Conservation (phyloP, 805 yeast species). For the Candida sonorensis region DNA sequence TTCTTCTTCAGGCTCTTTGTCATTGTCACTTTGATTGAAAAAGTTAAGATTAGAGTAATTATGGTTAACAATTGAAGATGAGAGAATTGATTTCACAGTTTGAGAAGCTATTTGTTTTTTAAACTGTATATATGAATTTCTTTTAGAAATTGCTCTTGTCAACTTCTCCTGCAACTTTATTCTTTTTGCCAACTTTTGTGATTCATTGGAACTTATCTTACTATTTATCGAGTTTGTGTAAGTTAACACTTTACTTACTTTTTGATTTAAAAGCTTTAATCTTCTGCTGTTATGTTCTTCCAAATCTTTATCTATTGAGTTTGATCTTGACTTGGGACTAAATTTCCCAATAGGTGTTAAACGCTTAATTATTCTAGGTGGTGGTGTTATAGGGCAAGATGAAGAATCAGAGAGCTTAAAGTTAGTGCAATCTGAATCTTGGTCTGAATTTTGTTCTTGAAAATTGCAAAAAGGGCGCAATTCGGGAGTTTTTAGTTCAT, state of each 20-base stretch:
- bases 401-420: too few relatives aligned
- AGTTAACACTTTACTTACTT: constrained; percentile 3
- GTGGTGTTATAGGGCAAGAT: constrained; percentile 21
- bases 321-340: constrained; percentile 11
- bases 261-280: constrained; percentile 9
- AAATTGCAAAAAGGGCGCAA: too few relatives aligned
- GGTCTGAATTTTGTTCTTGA: too few relatives aligned
- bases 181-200: constrained; percentile 3
- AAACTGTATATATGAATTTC: constrained; percentile 10
- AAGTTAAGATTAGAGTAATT: too few relatives aligned
- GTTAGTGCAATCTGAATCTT: too few relatives aligned
- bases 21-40: neutral
- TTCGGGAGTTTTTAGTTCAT: too few relatives aligned
- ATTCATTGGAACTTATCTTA: constrained; percentile 5
- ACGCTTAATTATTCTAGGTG: constrained; percentile 13
- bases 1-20: too few relatives aligned
- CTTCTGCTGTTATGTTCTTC: constrained; percentile 12
- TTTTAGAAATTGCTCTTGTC: constrained; percentile 11
- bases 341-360: constrained; percentile 19
- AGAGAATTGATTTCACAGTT: constrained; percentile 11
- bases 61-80: too few relatives aligned
- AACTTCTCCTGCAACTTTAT: constrained; percentile 9
- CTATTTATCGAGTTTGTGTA: constrained; percentile 7
- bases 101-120: constrained; percentile 13
- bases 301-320: constrained; percentile 13